Percentiles rank a stretch among this genome's conserved stretches.
These are phyloP conservation scores for Smithsoniella earleae DNA, from an alignment of 163 green algal genomes.

Conservation along the genomic window DNA sequence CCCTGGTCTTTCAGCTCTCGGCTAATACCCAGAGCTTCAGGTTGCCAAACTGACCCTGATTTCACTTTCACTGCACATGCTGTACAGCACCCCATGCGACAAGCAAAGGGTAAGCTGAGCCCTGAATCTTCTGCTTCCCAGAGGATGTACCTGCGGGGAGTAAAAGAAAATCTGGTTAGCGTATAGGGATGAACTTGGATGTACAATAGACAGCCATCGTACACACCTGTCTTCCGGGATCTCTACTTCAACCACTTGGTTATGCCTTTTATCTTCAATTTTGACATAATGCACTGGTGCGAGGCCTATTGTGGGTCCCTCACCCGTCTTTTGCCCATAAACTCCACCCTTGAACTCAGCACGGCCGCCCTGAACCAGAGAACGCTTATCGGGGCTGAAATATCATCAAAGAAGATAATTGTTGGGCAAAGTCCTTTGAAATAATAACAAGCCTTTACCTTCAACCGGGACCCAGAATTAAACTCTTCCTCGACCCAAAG, in stretches of 20 bases:
- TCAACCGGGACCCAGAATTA: conserved; percentile 73
- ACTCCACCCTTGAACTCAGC: conserved; percentile 55
- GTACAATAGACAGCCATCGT: too few species aligned
- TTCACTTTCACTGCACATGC: conserved; percentile 74
- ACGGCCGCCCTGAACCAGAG: conserved; percentile 54
- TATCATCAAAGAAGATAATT: too few species aligned
- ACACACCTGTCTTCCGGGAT: conserved; percentile 83
- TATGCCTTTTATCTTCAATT: conserved; percentile 61
- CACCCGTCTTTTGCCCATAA: conserved; percentile 63
- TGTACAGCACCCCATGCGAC: conserved; percentile 94
- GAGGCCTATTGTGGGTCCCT: conserved; percentile 52
- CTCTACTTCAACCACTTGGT: conserved; percentile 69
- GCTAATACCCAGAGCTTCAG: conserved; percentile 51
- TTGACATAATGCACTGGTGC: conserved; percentile 56
- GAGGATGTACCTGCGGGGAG: conserved; percentile 89
- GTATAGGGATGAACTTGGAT: too few species aligned
- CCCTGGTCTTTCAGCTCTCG: conserved; percentile 67
- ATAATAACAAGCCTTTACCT: too few species aligned
- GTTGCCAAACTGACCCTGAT: conserved; percentile 35
- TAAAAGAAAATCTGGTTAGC: background rate
- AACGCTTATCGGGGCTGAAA: too few species aligned
- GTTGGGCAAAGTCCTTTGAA: too few species aligned
- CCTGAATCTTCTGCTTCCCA: conserved; percentile 88
- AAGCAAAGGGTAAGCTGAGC: conserved; percentile 84
- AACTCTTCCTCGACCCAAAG: conserved; percentile 91